phyloP scores from a whole-genome alignment of 208 protist species.

The Acanthamoeba rhysodes region DNA sequence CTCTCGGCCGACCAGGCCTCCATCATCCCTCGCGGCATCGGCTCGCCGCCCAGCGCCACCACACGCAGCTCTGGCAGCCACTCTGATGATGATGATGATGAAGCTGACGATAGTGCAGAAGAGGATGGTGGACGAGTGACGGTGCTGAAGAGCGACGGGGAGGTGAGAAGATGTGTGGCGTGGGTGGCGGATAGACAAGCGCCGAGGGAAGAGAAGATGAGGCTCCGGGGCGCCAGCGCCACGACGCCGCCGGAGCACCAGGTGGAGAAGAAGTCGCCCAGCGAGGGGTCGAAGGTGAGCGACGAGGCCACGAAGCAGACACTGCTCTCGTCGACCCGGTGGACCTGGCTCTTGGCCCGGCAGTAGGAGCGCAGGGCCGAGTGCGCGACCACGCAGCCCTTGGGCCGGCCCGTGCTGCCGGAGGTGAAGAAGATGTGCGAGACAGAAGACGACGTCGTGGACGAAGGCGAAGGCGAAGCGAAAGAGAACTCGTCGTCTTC shows the following conservation, averaged over 20 bases:
- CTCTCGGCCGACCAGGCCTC: neutral
- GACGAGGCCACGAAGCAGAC: constrained; percentile 73
- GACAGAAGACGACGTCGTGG: neutral
- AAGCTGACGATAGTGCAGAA: neutral
- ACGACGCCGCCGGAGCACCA: constrained; percentile 58
- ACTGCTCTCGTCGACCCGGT: neutral
- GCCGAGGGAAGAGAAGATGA: constrained; percentile 53
- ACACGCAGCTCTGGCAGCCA: neutral
- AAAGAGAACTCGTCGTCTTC: neutral
- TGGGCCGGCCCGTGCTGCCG: constrained; percentile 70
- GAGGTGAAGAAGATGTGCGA: constrained; percentile 73
- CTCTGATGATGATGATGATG: neutral
- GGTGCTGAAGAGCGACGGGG: constrained; percentile 57
- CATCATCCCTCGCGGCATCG: constrained; percentile 55
- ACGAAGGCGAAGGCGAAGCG: neutral
- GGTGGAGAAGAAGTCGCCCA: constrained; percentile 73
- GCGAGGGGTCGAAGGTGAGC: constrained; percentile 61
- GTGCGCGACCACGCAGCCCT: constrained; percentile 56
- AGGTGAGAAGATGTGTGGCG: constrained; percentile 60
- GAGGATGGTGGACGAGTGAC: neutral
- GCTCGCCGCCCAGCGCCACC: constrained; percentile 69
- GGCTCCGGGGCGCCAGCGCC: constrained; percentile 36
- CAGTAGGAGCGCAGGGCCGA: constrained; percentile 52
- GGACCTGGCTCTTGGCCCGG: constrained; percentile 42
- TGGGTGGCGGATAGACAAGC: constrained; percentile 35